Conservation (phyloP, 1,139 yeast genomes). For the Protomyces inundatus region DNA sequence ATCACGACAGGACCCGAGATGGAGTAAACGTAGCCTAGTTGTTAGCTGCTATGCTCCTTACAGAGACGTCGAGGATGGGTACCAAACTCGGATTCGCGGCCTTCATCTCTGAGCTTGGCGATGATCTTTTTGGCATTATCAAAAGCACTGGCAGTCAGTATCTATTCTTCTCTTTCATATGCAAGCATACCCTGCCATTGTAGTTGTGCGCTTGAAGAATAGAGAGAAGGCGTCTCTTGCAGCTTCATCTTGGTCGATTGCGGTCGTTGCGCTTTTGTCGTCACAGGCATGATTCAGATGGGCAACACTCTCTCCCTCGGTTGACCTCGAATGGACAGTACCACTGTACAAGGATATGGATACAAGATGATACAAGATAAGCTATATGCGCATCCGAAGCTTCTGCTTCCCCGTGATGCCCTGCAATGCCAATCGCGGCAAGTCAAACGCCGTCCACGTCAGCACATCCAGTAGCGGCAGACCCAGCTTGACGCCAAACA, state of each 20-base stretch:
- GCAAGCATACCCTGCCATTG: background rate
- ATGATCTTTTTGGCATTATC: conserved; percentile 96
- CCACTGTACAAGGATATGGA: no score
- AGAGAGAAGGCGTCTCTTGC: background rate
- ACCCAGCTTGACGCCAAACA: conserved; percentile 20
- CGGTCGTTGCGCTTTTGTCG: background rate
- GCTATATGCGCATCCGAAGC: background rate
- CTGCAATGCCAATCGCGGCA: conserved; percentile 18
- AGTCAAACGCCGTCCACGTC: conserved; percentile 8
- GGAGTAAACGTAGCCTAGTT: conserved; percentile 42
- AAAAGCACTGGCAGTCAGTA: conserved; percentile 76
- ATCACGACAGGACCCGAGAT: conserved; percentile 56
- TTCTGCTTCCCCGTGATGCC: conserved; percentile 16
- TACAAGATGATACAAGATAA: no score
- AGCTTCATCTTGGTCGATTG: background rate
- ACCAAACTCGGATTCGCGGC: conserved; percentile 51
- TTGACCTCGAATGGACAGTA: no score
- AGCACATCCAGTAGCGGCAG: conserved; percentile 14
- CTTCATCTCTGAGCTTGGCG: conserved; percentile 62
- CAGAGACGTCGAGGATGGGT: background rate
- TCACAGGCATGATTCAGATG: background rate
- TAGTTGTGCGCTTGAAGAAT: background rate
- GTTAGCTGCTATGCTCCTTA: conserved; percentile 35
- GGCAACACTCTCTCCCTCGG: no score
- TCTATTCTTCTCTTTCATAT: background rate